Evolutionary conservation across 805 yeast genomes (phyloP).

Genomic region (Cyberlindnera petersonii): DNA sequence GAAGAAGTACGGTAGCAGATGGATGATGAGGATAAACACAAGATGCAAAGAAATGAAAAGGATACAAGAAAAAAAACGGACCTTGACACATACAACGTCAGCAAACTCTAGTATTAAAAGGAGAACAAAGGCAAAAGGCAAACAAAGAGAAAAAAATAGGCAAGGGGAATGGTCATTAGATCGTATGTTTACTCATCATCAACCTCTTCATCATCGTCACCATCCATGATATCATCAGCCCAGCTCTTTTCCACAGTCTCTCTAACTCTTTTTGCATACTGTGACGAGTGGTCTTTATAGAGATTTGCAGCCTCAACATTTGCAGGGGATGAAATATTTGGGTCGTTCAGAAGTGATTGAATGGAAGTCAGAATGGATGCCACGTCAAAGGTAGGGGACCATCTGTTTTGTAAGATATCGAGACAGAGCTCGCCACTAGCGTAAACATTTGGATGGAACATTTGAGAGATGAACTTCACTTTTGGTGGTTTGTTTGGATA

Average conservation of each 20-base stretch:
- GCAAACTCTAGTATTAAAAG: neutral
- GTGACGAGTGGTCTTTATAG: conserved; percentile 91
- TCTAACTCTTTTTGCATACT: conserved; percentile 85
- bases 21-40: no score
- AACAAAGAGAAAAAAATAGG: neutral
- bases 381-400: conserved; percentile 99
- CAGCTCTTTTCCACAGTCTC: conserved; percentile 94
- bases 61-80: neutral
- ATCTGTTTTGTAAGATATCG: conserved; percentile 92
- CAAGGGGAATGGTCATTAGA: neutral
- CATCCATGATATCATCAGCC: conserved; percentile 73
- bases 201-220: conserved; percentile 38
- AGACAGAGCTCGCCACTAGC: conserved; percentile 93
- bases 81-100: neutral
- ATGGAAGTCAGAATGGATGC: conserved; percentile 91
- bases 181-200: conserved; percentile 28
- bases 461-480: conserved; percentile 85
- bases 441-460: conserved; percentile 98
- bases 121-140: neutral
- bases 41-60: neutral
- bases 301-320: conserved; percentile 96
- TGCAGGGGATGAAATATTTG: conserved; percentile 95
- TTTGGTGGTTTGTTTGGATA: conserved; percentile 96
- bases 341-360: conserved; percentile 90
- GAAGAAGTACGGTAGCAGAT: no score